Base-by-base conservation (phyloP, 257 asterid genomes). In the Nicotiana paniculata region DNA sequence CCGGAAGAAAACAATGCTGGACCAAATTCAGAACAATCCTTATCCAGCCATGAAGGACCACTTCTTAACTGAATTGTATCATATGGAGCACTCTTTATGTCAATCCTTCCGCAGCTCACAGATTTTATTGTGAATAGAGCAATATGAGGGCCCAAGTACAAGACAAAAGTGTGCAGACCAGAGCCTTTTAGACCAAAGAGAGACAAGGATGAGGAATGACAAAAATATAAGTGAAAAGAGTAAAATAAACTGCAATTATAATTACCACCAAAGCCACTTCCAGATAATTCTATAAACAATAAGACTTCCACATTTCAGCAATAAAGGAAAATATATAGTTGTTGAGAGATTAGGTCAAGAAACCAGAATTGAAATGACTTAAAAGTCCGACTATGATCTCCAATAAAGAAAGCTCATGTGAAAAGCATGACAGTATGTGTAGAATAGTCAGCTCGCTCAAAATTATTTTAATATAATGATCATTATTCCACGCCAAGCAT, bases 31-130 rank as follows among this genome's bases (percentile, higher is more conserved):
- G 81, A 57, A 81, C 88, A 86, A 53, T 83, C 86, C 30, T 77
- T 86, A 69, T 86, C 88, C 62, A 86, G 81, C 88, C 88, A 86
- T 67, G 86, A 86, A 57, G 88, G 88, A 67, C 88, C 85, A 26
- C 77, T 83, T 77, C 85, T 77, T 54, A 86, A 86, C 17, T 86
- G 88, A 83, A 86, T 86, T 16, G 88, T 86, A 83, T 86, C 88
- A 58, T 86, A 80, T 67, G 82, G 84, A 67, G 86, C 86, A 67
- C 85, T 32, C 81, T 86, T 86, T 75, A 86, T 83, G 85, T 86
- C 88, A 61, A 86, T 51, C 77, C 88, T 79, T n/a, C 86, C 86
- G 51, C 88, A 86, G 67, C 84, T 85, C 58, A 86, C 85, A 24
- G 81, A 66, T 77, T 86, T 86, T 83, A 86, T 43, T 6, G 88